Base-by-base conservation (phyloP, 2,329 filamentous ascomycete genomes). In the Sporothrix dimorphospora region DNA sequence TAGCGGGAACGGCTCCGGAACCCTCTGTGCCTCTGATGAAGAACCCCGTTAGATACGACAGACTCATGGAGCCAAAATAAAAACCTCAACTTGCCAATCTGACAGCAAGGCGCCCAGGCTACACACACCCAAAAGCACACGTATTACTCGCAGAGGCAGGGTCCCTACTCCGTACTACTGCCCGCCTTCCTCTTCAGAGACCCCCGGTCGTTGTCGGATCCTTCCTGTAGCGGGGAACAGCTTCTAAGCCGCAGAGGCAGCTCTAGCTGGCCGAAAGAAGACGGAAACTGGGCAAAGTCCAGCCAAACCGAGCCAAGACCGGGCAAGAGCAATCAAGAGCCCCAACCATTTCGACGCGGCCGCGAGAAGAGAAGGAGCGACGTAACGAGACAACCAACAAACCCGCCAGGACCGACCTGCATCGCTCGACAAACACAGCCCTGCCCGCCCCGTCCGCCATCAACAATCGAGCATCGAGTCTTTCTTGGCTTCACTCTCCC, bases 201-300 rank as follows among this genome's bases (percentile, higher is more conserved):
- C 34, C 51, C 67, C 67, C 21, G 49, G 63, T 69, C 51, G 30
- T 16, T 59, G 67, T 51, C 27, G 34, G 34, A 57, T 45, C 51
- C 67, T 55, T 69, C 38, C 21, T 53, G 49, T 6, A 45, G 59
- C 59, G 59, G 59, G 59, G 59, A 63, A 65, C 30, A 69, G 66
- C 47, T 53, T 40, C 45, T 53, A 53, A 68, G 66, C 59, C 63
- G 63, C 63, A 66, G 34, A 66, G 51, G 67, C 49, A 42, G 67
- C 49, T 45, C 19, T 9, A 53, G 67, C 51, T 57, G 67, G 57
- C 42, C 45, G 69, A 65, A 71, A 66, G 21, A 42, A 66, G 59
- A 71, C 55, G 42, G 12, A 71, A 51, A 65, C 45, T 47, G 57
- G 42, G 59, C 40, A 63, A 63, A 49, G 59, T 8, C 19, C 45